Base-by-base conservation (phyloP, 441 rosid species). In the Lepidium campestre region DNA sequence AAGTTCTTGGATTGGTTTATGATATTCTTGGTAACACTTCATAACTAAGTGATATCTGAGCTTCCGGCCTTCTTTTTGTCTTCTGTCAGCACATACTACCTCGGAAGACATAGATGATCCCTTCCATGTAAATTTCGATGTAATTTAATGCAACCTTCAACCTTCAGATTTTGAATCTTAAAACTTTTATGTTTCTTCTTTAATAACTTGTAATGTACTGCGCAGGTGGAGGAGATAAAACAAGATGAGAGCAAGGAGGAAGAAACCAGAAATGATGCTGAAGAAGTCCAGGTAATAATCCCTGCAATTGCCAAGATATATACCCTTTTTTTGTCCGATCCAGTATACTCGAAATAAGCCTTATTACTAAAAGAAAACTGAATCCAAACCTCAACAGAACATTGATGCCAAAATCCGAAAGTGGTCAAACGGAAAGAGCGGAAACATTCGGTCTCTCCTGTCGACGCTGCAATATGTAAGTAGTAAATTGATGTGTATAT, bases 391-490 rank as follows among this genome's bases (percentile, higher is more conserved):
- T 50, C 8, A 73, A 69, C 79, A 90, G 99, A 83, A 27, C 62
- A 81, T 83, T 14, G 86, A 88, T 76, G 80, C 78, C 60, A 80
- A 85, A 77, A 88, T 91, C 60, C 83, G 71, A 17, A 79, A 81
- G 31, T 94, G 99, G 98, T 89, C 87, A 22, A 66, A 67, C n/a
- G 98, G 97, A 47, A 94, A 86, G 82, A 90, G 83, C 46, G 87
- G 93, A 68, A 94, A 91, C 78, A 88, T 94, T 56, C 91, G 98
- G 41, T 88, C 99, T 23, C 87, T 94, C 35, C 73, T 94, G 78
- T 91, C 99, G 39, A 94, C 96, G 6, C 72, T 94, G 71, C 98
- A 89, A 63, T 89, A 83, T 77, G 99, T 91, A 80, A 87, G 98
- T 78, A 48, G 27, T 23, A 11, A 9, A 14, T 22, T 50, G 20